These are phyloP conservation scores for Nitzschia sp. DNA, from an alignment of 108 stramenopile genomes.

Conservation along the genomic window DNA sequence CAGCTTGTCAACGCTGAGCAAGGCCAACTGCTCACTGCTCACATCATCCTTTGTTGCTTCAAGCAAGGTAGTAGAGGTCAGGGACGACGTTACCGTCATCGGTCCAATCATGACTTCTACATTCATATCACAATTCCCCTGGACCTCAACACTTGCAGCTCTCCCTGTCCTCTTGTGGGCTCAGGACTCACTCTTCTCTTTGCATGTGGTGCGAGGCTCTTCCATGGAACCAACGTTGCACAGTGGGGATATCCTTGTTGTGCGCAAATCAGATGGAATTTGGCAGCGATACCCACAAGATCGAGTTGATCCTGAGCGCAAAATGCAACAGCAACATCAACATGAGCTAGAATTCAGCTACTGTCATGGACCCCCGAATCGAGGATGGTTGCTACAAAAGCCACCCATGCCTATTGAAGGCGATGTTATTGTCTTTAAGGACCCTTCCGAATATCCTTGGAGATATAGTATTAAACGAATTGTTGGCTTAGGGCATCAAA, in stretches of 20 bases:
- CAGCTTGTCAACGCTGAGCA: too few species aligned
- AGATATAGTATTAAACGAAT: slow-evolving; percentile 60
- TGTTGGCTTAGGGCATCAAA: slow-evolving; percentile 66
- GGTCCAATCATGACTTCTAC: too few species aligned
- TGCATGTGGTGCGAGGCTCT: slow-evolving; percentile 49
- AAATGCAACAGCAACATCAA: slow-evolving; percentile 16
- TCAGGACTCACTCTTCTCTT: slow-evolving; percentile 53
- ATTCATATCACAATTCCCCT: not conserved
- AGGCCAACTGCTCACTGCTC: too few species aligned
- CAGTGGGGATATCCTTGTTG: slow-evolving; percentile 59
- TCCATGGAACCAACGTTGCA: slow-evolving; percentile 72
- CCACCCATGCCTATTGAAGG: slow-evolving; percentile 40
- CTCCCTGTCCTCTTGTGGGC: slow-evolving; percentile 43
- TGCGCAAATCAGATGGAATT: slow-evolving; percentile 59
- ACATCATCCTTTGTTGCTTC: too few species aligned
- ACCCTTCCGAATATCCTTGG: slow-evolving; percentile 41
- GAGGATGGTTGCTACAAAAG: slow-evolving; percentile 17
- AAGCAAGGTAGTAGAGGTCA: too few species aligned
- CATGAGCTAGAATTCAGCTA: slow-evolving; percentile 17
- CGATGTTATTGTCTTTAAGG: slow-evolving; percentile 42
- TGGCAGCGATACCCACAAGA: slow-evolving; percentile 28
- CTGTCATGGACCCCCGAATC: slow-evolving; percentile 14
- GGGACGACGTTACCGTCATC: too few species aligned
- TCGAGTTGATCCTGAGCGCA: slow-evolving; percentile 2
- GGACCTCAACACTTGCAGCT: slow-evolving; percentile 19